Conservation (phyloP, 139 green algal genomes). For the Haematococcus sp. region DNA sequence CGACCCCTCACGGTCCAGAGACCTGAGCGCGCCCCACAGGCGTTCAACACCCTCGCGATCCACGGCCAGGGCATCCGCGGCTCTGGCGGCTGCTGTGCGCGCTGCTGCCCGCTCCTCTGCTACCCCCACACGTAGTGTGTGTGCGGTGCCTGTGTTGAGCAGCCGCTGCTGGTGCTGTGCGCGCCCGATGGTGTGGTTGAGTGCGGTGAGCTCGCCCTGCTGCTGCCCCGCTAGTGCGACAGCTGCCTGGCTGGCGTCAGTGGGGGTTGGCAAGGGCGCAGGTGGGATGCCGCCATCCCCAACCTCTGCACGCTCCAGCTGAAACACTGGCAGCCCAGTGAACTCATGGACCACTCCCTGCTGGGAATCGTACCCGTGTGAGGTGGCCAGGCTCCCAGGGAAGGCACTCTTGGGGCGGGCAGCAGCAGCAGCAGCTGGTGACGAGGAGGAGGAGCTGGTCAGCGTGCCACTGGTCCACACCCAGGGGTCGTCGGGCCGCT, state of each 20-base stretch:
- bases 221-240: too few species aligned
- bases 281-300: not conserved
- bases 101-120: constrained; percentile 10
- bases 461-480: not conserved
- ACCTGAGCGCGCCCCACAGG: constrained; percentile 8
- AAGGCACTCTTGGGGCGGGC: not conserved
- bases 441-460: not conserved
- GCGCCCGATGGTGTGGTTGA: too few species aligned
- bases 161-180: not conserved
- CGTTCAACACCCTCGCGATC: constrained; percentile 12
- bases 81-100: not conserved
- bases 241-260: too few species aligned
- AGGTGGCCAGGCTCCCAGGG: not conserved
- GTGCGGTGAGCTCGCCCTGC: too few species aligned
- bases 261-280: too few species aligned
- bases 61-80: not conserved
- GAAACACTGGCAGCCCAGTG: constrained; percentile 23
- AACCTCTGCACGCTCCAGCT: not conserved
- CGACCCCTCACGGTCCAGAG: constrained; percentile 20
- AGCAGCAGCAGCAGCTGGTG: not conserved
- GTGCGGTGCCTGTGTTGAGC: not conserved
- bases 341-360: constrained; percentile 2
- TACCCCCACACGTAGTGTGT: not conserved
- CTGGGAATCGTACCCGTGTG: not conserved
- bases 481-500: not conserved